phyloP scores from a whole-genome alignment of 441 rosid species.

The Eugenia klotzschiana region DNA sequence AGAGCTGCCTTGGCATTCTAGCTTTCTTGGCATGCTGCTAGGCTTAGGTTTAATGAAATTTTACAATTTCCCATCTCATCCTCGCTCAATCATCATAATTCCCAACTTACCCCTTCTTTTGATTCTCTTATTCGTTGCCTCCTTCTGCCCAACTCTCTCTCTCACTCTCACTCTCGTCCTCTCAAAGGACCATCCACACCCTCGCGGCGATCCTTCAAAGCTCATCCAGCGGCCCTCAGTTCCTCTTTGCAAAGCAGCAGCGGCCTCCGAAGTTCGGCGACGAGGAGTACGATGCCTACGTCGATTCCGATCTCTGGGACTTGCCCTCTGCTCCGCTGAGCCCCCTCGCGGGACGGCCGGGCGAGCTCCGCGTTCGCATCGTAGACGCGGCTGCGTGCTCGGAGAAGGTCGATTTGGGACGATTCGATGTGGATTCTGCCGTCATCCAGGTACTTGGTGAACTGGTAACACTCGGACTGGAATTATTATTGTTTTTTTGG shows the following conservation, averaged over 20 bases:
- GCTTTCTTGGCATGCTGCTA: too few species aligned
- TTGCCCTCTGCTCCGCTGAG: constrained; percentile 43
- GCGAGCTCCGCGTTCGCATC: constrained; percentile 1
- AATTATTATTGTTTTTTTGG: background rate
- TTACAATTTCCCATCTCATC: too few species aligned
- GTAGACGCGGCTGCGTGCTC: constrained; percentile 18
- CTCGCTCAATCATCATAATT: too few species aligned
- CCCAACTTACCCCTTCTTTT: too few species aligned
- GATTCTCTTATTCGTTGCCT: too few species aligned
- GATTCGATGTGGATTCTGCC: constrained; percentile 15
- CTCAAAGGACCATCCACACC: too few species aligned
- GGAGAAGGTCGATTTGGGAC: constrained; percentile 17
- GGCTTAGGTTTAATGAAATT: too few species aligned
- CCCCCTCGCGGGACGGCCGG: constrained; percentile 3
- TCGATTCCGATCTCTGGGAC: constrained; percentile 49
- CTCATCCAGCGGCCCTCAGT: constrained; percentile 16
- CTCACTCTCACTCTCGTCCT: too few species aligned
- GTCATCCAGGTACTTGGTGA: background rate
- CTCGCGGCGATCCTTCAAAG: constrained; percentile 40
- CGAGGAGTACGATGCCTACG: constrained; percentile 37
- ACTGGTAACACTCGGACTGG: background rate
- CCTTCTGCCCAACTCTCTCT: too few species aligned
- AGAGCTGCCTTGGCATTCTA: too few species aligned
- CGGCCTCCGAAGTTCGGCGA: constrained; percentile 44
- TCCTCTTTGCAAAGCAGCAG: constrained; percentile 42